A percentile compares a stretch with the other conserved stretches of the same genome.
phyloP scores from a whole-genome alignment of 164 flowering plant genomes.

The Paratinospora sagittata region DNA sequence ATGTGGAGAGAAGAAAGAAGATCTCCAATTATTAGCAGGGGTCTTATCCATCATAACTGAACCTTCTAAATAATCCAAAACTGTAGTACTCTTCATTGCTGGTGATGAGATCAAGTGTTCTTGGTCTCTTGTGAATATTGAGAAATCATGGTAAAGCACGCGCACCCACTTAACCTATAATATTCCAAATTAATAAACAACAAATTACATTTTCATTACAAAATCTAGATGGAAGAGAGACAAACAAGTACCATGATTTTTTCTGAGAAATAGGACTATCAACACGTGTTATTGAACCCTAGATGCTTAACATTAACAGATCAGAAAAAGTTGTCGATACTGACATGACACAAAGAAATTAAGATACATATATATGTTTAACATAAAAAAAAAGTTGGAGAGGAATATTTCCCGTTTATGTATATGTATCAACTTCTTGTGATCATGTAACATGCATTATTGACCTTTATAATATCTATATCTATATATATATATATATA shows the following conservation, averaged over 20 bases:
- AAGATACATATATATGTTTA: no score
- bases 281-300: not conserved
- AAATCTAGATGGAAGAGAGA: slow-evolving; percentile 23
- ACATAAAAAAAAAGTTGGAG: no score
- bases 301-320: not conserved
- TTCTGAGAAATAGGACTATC: not conserved
- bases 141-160: no score
- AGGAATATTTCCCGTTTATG: no score
- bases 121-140: no score
- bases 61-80: not conserved
- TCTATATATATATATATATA: not conserved
- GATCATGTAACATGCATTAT: no score
- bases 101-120: no score
- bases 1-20: slow-evolving; percentile 46
- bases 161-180: slow-evolving; percentile 14
- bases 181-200: slow-evolving; percentile 35
- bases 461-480: not conserved
- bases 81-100: slow-evolving; percentile 12
- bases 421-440: no score
- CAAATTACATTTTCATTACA: not conserved
- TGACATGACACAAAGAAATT: no score
- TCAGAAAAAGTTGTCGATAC: not conserved
- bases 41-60: slow-evolving; percentile 33
- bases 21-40: slow-evolving; percentile 59
- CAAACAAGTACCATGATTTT: not conserved